Percentiles rank a stretch among this genome's conserved stretches.
These are phyloP conservation scores for Fabrea salina DNA, from an alignment of 169 alveolate species.

Conservation along the genomic window DNA sequence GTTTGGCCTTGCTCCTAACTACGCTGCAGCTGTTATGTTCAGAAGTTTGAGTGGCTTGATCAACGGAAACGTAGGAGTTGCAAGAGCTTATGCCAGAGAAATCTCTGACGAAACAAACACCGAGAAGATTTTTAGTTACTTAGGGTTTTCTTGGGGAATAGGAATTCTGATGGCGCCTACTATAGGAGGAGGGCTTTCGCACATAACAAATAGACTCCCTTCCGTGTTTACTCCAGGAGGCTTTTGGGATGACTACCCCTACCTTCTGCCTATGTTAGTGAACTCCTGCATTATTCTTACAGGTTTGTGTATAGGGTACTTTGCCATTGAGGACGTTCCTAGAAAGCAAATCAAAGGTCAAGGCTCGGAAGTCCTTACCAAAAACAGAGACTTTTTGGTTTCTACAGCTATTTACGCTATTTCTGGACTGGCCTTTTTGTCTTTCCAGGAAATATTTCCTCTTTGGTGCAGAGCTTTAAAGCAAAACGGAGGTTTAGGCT, in stretches of 20 bases:
- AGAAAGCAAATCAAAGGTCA: neutral
- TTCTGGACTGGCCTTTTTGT: constrained; percentile 1
- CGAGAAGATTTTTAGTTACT: neutral
- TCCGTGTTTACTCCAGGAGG: neutral
- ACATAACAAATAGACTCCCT: neutral
- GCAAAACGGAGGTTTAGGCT: constrained; percentile 19
- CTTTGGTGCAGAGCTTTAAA: neutral
- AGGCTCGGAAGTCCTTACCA: neutral
- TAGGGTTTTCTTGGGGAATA: neutral
- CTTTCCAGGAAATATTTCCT: constrained; percentile 3
- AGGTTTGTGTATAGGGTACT: neutral
- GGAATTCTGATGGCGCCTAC: constrained; percentile 1
- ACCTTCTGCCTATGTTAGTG: neutral
- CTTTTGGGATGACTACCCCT: constrained; percentile 26
- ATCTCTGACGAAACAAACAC: constrained; percentile 18
- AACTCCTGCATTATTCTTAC: neutral
- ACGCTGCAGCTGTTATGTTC: neutral
- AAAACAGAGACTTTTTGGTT: neutral
- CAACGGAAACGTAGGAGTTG: neutral
- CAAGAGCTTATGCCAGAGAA: constrained; percentile 5
- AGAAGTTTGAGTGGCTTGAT: neutral
- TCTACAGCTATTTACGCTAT: neutral
- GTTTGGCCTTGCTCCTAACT: neutral
- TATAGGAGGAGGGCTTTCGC: constrained; percentile 4
- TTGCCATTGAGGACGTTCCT: neutral